phyloP scores from a whole-genome alignment of 2,329 filamentous ascomycete species.

The Drechslerella stenobrocha region DNA sequence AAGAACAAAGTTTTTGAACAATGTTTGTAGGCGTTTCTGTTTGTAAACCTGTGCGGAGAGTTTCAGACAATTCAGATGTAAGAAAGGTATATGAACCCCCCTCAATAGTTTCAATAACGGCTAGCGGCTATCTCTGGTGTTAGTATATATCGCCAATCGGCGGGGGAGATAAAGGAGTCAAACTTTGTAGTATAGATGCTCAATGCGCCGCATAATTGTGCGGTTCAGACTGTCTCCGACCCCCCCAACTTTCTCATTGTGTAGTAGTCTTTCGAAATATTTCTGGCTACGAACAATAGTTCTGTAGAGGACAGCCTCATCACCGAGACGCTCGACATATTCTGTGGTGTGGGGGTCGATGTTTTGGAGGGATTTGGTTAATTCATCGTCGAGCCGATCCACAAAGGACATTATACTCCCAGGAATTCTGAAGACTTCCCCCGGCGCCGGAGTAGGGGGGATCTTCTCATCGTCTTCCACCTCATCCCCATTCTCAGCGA shows the following conservation, averaged over 20 bases:
- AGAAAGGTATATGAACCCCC: slow-evolving; percentile 19
- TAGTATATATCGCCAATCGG: background rate
- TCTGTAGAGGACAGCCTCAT: slow-evolving; percentile 88
- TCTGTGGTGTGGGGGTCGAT: slow-evolving; percentile 98
- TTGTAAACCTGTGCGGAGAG: slow-evolving; percentile 18
- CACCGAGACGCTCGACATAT: slow-evolving; percentile 91
- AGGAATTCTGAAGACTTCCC: slow-evolving; percentile 85
- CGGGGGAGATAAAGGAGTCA: slow-evolving; percentile 48
- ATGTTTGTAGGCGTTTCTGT: slow-evolving; percentile 22
- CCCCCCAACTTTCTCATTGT: slow-evolving; percentile 69
- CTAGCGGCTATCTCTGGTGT: slow-evolving; percentile 22
- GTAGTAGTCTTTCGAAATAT: slow-evolving; percentile 81
- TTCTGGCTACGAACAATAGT: slow-evolving; percentile 84
- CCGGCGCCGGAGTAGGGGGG: slow-evolving; percentile 70
- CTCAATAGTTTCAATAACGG: slow-evolving; percentile 43
- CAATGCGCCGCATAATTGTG: slow-evolving; percentile 86
- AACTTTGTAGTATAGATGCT: slow-evolving; percentile 98
- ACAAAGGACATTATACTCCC: slow-evolving; percentile 93
- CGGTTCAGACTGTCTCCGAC: slow-evolving; percentile 85
- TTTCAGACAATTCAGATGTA: slow-evolving; percentile 66
- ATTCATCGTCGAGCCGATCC: slow-evolving; percentile 94
- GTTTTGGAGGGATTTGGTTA: slow-evolving; percentile 92
- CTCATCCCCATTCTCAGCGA: slow-evolving; percentile 90
- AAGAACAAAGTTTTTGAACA: slow-evolving; percentile 76
- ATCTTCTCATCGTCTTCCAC: slow-evolving; percentile 99